Percentiles rank a stretch among this genome's conserved stretches.
phyloP scores from a whole-genome alignment of 1,139 yeast genomes.

The Geotrichum europaeum region DNA sequence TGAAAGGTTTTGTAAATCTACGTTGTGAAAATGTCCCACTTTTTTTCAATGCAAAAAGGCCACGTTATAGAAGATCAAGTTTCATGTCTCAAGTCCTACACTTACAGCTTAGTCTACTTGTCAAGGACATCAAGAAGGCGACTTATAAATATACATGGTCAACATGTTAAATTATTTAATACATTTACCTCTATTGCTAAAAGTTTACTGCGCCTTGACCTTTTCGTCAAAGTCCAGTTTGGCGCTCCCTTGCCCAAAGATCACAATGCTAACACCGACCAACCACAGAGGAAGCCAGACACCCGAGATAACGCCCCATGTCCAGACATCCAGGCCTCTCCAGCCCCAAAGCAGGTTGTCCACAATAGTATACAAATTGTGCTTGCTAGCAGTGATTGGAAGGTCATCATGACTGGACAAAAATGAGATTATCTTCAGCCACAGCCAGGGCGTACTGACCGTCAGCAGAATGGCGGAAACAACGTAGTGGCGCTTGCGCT shows the following conservation, averaged over 20 bases:
- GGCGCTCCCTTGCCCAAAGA: not conserved
- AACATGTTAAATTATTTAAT: not conserved
- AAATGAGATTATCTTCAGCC: conserved; percentile 40
- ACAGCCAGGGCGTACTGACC: conserved; percentile 23
- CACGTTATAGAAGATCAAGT: conserved; percentile 5
- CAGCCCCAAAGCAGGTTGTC: conserved; percentile 56
- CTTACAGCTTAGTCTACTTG: not conserved
- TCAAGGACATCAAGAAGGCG: not conserved
- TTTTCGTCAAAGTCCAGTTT: not conserved
- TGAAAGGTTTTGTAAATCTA: not conserved
- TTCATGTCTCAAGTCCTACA: not conserved
- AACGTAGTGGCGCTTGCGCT: conserved; percentile 12
- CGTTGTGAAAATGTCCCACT: not conserved
- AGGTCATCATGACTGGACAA: conserved; percentile 1
- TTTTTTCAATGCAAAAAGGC: conserved; percentile 1
- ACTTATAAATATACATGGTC: not conserved
- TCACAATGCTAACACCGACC: conserved; percentile 39
- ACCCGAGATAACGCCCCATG: conserved; percentile 68
- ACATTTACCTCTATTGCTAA: not conserved
- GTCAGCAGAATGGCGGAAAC: conserved; percentile 4
- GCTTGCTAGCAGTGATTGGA: conserved; percentile 42
- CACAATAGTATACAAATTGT: conserved; percentile 37
- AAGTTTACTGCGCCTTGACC: conserved; percentile 5
- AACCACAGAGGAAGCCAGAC: conserved; percentile 88
- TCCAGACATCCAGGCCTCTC: conserved; percentile 73